These are phyloP conservation scores for Sophora flavescens DNA, from an alignment of 306 rosid genomes.

Conservation along the genomic window DNA sequence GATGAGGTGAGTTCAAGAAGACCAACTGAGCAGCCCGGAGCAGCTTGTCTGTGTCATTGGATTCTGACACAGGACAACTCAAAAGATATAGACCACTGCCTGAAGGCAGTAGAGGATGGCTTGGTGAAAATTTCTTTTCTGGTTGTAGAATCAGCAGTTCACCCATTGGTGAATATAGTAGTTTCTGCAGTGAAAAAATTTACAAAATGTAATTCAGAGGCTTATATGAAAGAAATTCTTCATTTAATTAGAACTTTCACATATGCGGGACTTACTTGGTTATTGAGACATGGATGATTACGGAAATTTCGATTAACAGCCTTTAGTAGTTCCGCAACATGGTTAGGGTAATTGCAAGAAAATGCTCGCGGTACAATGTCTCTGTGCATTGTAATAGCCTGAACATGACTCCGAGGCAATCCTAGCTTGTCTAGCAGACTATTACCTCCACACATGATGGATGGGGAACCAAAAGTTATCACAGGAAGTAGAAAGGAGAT, in stretches of 20 bases:
- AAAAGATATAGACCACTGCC: conserved; percentile 88
- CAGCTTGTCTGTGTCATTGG: conserved; percentile 59
- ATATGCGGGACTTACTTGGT: conserved; percentile 60
- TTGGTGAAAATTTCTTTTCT: conserved; percentile 85
- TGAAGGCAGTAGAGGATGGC: conserved; percentile 83
- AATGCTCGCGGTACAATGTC: conserved; percentile 97
- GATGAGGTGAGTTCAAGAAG: conserved; percentile 94
- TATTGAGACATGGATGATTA: conserved; percentile 85
- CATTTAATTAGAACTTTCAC: background rate
- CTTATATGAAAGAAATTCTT: conserved; percentile 7
- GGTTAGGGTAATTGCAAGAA: conserved; percentile 92
- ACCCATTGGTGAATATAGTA: conserved; percentile 89
- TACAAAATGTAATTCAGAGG: conserved; percentile 40
- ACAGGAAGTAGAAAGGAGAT: conserved; percentile 86
- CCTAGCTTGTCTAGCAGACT: conserved; percentile 75
- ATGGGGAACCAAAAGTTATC: conserved; percentile 91
- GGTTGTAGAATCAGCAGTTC: conserved; percentile 91
- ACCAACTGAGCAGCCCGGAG: conserved; percentile 70
- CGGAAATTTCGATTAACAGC: conserved; percentile 87
- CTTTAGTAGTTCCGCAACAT: conserved; percentile 82
- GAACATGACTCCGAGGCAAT: conserved; percentile 77
- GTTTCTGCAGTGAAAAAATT: conserved; percentile 58
- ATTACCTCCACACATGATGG: conserved; percentile 95
- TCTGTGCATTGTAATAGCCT: conserved; percentile 86
- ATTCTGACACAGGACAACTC: conserved; percentile 57